Base-by-base conservation (phyloP, 2,329 filamentous ascomycete genomes). In the Fusarium odoratissimum region DNA sequence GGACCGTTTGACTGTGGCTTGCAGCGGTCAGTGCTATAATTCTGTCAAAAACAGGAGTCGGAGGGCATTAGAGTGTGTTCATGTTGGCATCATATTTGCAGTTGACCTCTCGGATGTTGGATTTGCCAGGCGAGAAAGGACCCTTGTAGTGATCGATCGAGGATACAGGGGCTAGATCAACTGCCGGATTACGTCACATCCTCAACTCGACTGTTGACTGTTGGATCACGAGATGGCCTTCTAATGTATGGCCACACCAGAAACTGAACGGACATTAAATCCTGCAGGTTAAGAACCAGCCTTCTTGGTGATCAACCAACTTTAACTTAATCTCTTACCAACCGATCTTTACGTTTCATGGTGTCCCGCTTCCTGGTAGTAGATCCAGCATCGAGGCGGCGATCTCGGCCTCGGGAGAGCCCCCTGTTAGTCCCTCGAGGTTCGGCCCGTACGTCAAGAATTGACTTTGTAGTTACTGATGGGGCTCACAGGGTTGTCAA, bases 121-220 rank as follows among this genome's bases (percentile, higher is more conserved):
- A 48, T 55, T 44, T 56, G 19, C 30, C 40, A 64, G 28, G 59
- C 35, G 51, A 69, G 49, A 38, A 54, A 46, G 33, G 49, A 56
- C 21, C 35, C 41, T 40, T 35, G 38, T 38, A 23, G 21, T 48
- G 33, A 21, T 51, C 30, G 56, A 60, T 60, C 63, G 23, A 51
- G 44, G 17, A 13, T 44, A 16, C 54, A 64, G 33, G 67, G 67
- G 49, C 48, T 37, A 60, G 41, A 46, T 33, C 35, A 37, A 56
- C 21, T 57, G 55, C 49, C 40, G 48, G 49, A 31, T 55, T 63
- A 54, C 67, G 52, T 72, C 65, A 61, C 48, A 49, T 40, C 23
- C 28, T 55, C 33, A 48, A 30, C 33, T 48, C 31, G 14, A 33
- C 46, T 30, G 28, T 21, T 40, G 9, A n/a, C 21, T 23, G 28